A percentile compares a stretch with the other conserved stretches of the same genome.
phyloP scores from a whole-genome alignment of 306 rosid species.

The Ceratonia siliqua region DNA sequence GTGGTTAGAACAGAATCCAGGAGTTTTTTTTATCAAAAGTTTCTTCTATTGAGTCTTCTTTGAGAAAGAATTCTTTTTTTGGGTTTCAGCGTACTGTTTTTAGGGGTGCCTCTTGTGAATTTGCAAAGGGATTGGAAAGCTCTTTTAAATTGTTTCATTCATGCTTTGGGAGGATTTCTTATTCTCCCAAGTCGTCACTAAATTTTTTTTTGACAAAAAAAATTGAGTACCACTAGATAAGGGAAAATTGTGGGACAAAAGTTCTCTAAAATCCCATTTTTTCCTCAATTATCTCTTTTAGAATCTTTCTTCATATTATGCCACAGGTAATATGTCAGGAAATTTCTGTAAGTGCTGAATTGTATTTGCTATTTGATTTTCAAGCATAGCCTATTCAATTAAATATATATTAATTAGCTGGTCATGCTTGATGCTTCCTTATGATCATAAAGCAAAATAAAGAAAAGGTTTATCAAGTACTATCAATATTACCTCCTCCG shows the following conservation, averaged over 20 bases:
- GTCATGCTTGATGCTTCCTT: not conserved
- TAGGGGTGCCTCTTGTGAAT: no score
- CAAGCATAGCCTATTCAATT: not conserved
- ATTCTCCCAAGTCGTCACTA: no score
- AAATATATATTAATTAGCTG: not conserved
- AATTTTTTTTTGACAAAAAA: no score
- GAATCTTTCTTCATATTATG: not conserved
- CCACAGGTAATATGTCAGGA: not conserved
- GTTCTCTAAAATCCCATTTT: not conserved
- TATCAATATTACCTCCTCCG: slow-evolving; percentile 44
- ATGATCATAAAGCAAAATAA: not conserved
- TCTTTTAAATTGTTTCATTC: no score
- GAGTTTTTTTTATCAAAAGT: no score
- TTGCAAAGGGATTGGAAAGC: no score
- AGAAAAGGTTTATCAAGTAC: not conserved
- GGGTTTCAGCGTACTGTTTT: no score
- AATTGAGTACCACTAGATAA: no score
- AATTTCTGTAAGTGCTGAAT: not conserved
- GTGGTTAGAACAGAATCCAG: no score
- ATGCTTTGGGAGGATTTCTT: no score
- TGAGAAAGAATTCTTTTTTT: no score
- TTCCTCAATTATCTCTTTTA: not conserved
- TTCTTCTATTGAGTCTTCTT: no score
- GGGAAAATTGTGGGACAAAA: not conserved
- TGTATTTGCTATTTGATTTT: not conserved